Base-by-base conservation (phyloP, 768 basidiomycete species). In the Lyophyllum decastes region DNA sequence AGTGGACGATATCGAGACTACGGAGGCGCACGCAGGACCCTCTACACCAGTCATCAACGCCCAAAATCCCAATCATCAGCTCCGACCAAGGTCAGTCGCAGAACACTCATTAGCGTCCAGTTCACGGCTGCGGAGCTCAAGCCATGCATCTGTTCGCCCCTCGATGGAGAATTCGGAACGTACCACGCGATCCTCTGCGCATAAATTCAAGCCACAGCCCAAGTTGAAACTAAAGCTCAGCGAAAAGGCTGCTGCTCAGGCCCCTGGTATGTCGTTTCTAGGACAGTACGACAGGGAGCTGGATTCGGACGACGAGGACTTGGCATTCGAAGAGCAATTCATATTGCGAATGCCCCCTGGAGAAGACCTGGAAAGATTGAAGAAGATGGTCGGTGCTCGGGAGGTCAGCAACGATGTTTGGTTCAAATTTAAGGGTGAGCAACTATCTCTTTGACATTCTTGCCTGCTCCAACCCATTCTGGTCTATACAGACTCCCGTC, bases 281-380 rank as follows among this genome's bases (percentile, higher is more conserved):
- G 96, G 96, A 7, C 82, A 88, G 12, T 98, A 95, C 71, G 95
- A 98, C 75, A 80, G 95, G 43, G 96, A 98, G 69, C 76, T 98
- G 52, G 96, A 98, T 71, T 95, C 92, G 49, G 94, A 98, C 66
- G 93, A 95, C 46, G 95, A 97, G 57, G 95, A 97, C 56, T 72
- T 98, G 57, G 87, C 88, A 16, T 97, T 98, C 64, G 97, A 99
- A 73, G 97, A 99, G 73, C 95, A 98, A 66, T 98, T 98, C 68
- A 88, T 99, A 54, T 76, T 99, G 30, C 74, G 95, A 26, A 85
- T 98, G 80, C 93, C 92, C 0, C 84, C 88, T 9, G 92, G 92
- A 1, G 88, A 90, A 60, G 91, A 94, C 62, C 84, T 85, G 55
- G 89, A 94, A 38, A 86, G 78, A 65, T 66, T 96, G 58, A 83